Base-by-base conservation (phyloP, 495 filamentous ascomycete genomes). In the Friedmanniomyces simplex region DNA sequence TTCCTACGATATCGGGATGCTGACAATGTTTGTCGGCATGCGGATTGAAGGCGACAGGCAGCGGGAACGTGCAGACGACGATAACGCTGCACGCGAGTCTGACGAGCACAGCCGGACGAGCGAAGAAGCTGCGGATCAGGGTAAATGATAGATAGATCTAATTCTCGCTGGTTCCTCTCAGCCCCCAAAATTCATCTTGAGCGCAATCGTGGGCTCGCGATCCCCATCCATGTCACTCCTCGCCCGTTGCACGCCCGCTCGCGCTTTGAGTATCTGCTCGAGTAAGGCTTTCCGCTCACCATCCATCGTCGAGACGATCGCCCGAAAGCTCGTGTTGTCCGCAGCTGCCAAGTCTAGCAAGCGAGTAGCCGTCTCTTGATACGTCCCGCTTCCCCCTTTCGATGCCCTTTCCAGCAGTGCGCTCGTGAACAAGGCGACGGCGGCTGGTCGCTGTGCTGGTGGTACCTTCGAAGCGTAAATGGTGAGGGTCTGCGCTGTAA, bases 131-230 rank as follows among this genome's bases (percentile, higher is more conserved):
- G 28, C 28, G 28, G 10, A 32, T 32, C 28, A 10, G 10, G 10
- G 28, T 32, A 32, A 10, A 32, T 21, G 3, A 16, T 22, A 21
- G 6, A 49, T 24, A 28, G 14, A n/a, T 16, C 5, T 43, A 20
- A 49, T 3, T 21, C 13, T 49, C 20, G n/a, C n/a, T n/a, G n/a
- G n/a, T 24, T 5, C 20, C 2, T 52, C 26, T 57, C 32, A 49
- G 7, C 59, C 58, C 32, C 63, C 58, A 79, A 98, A 96, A 67
- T 95, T 79, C 86, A 97, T 90, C 76, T 91, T 88, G 69, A 99
- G 67, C 51, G 89, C 89, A 78, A 99, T 99, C 58, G 73, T 95
- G 14, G 93, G 94, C 71, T 83, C 77, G 46, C 65, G 81, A 34
- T 77, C 76, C 43, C 71, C 77, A 11, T 50, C 73, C 1, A 67